Base-by-base conservation (phyloP, 352 stramenopile genomes). In the Phytopythium oedochilum region DNA sequence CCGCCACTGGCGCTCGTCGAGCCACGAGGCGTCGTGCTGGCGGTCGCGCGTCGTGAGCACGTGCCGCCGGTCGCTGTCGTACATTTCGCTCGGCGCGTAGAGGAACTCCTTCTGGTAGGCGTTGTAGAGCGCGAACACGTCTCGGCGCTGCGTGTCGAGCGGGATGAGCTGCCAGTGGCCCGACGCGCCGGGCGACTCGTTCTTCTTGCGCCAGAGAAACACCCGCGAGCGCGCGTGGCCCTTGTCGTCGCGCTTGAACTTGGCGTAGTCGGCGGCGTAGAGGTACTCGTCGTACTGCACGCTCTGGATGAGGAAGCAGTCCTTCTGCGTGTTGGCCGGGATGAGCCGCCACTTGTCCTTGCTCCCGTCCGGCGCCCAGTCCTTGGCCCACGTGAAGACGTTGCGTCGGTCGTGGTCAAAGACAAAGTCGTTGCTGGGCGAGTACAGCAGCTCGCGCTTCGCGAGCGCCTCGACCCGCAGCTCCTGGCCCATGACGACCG, bases 51-150 rank as follows among this genome's bases (percentile, higher is more conserved):
- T 66, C 12, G 80, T 82, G 26, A 86, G 55, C 11, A 88, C 75
- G 52, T 85, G 63, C 0, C 80, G 73, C 36, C 80, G 64, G 8
- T 88, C 68, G 39, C 53, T 59, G 40, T 91, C 80, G 56, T 83
- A 73, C 44, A 78, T n/a, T 46, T 78, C 64, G 6, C 46, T 67
- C 1, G 80, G 73, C 35, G 78, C 66, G 54, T 88, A 88, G 39
- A 91, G 62, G 66, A 83, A 89, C 61, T 88, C 73, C 18, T 78
- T 74, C 39, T 88, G 75, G 59, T 91, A 86, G 25, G 75, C 70
- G 55, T 91, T 91, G 55, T 91, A 91, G 4, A 91, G 53, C 14
- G 73, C 78, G 65, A 88, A 91, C 23, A 84, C 66, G 53, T 91
- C 78, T 35, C 78, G 64, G 11, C 63, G 52, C 7, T 53, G 50